Conservation (phyloP, 768 basidiomycete species). For the Russula griseocarnosa region DNA sequence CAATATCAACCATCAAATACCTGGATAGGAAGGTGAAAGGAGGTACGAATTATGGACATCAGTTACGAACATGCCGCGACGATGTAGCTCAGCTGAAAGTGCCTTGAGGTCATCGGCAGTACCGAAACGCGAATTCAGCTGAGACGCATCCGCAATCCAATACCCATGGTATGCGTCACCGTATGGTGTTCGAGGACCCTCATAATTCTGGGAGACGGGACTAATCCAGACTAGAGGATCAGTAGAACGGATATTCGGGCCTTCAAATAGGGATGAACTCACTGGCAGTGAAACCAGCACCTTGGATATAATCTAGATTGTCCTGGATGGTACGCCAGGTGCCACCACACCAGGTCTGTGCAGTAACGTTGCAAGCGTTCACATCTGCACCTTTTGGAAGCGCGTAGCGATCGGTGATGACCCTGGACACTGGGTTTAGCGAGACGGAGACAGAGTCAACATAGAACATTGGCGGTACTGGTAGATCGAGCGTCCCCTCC, state of each 20-base stretch:
- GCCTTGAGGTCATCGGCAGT: constrained; percentile 66
- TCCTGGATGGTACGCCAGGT: constrained; percentile 72
- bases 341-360: constrained; percentile 79
- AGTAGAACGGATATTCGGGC: background rate
- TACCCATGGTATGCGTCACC: constrained; percentile 86
- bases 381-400: constrained; percentile 52
- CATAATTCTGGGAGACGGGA: constrained; percentile 73
- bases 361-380: constrained; percentile 51
- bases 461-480: constrained; percentile 44
- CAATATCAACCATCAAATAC: constrained; percentile 84
- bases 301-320: constrained; percentile 82
- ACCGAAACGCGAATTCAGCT: constrained; percentile 69
- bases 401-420: constrained; percentile 76
- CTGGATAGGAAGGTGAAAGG: constrained; percentile 29
- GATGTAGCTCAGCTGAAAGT: constrained; percentile 62
- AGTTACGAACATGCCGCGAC: constrained; percentile 57
- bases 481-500: constrained; percentile 76
- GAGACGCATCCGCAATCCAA: constrained; percentile 67
- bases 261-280: constrained; percentile 31
- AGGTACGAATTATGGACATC: background rate
- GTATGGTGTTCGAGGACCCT: constrained; percentile 65
- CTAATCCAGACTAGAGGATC: constrained; percentile 69
- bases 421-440: constrained; percentile 35
- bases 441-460: background rate
- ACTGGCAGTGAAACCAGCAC: constrained; percentile 79